phyloP scores from a whole-genome alignment of 108 stramenopile species.

The Seminavis robusta region DNA sequence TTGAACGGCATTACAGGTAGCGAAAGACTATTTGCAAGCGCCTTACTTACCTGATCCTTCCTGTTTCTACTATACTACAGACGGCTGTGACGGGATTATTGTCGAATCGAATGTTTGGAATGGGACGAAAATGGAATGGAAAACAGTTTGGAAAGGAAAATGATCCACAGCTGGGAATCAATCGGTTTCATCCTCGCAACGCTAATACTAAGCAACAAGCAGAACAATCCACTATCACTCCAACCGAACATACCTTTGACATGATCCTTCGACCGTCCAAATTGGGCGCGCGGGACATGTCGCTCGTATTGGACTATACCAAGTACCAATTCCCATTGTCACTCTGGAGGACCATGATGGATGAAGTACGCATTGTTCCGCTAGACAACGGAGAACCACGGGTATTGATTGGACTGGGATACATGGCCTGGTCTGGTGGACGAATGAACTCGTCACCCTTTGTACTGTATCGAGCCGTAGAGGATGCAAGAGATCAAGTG shows the following conservation, averaged over 20 bases:
- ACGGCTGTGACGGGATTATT: constrained; percentile 11
- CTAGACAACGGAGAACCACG: not conserved
- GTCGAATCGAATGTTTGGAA: constrained; percentile 23
- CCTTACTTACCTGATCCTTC: too few relatives aligned
- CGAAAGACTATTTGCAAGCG: too few relatives aligned
- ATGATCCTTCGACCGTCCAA: constrained; percentile 7
- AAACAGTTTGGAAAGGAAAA: constrained; percentile 1
- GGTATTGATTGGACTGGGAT: constrained; percentile 20
- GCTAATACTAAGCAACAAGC: too few relatives aligned
- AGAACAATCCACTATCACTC: too few relatives aligned
- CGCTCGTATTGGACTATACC: constrained; percentile 4
- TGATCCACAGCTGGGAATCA: constrained; percentile 20
- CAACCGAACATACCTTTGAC: constrained; percentile 7
- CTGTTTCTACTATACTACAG: too few relatives aligned
- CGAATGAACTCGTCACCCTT: too few relatives aligned
- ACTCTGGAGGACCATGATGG: constrained; percentile 19
- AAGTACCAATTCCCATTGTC: constrained; percentile 12
- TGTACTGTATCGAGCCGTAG: too few relatives aligned
- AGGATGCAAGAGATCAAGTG: too few relatives aligned
- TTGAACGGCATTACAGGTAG: too few relatives aligned
- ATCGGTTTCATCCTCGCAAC: constrained; percentile 7
- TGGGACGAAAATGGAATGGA: constrained; percentile 23
- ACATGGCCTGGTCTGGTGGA: constrained; percentile 27
- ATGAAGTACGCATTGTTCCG: constrained; percentile 20
- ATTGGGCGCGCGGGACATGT: not conserved